A percentile compares a stretch with the other conserved stretches of the same genome.
Evolutionary conservation across 2,329 filamentous ascomycete species (phyloP).

Genomic region (Diplocarpon mali): DNA sequence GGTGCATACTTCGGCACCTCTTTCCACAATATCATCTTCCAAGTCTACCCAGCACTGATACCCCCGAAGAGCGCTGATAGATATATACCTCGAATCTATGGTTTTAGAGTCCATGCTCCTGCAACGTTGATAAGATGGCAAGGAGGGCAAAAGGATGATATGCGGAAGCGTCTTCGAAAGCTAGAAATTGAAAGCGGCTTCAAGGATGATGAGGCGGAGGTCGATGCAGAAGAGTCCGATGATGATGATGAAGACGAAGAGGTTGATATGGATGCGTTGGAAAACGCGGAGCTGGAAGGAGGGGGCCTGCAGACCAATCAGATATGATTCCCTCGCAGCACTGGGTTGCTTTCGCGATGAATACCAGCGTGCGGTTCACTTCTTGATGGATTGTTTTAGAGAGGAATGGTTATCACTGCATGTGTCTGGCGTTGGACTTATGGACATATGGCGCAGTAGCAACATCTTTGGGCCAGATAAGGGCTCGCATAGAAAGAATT

Average conservation of each 20-base stretch:
- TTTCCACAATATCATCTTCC: constrained; percentile 98
- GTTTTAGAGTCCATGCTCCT: constrained; percentile 87
- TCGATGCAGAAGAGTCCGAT: constrained; percentile 47
- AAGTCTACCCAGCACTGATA: constrained; percentile 86
- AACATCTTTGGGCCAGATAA: constrained; percentile 2
- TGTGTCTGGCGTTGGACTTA: constrained; percentile 15
- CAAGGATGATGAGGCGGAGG: constrained; percentile 52
- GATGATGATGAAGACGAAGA: constrained; percentile 36
- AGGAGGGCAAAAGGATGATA: constrained; percentile 65
- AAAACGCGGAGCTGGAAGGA: constrained; percentile 17
- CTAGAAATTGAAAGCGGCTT: constrained; percentile 72
- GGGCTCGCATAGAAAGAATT: constrained; percentile 14
- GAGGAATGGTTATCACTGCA: constrained; percentile 12
- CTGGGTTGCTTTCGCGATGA: constrained; percentile 6
- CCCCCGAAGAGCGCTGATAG: constrained; percentile 76
- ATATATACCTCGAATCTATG: constrained; percentile 85
- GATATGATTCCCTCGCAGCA: constrained; percentile 2
- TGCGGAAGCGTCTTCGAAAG: constrained; percentile 63
- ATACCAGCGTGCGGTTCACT: constrained; percentile 5
- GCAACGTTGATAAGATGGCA: constrained; percentile 90
- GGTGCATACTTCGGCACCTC: constrained; percentile 97
- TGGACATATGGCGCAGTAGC: constrained; percentile 14
- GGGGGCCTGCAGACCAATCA: constrained; percentile 11
- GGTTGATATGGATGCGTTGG: constrained; percentile 20
- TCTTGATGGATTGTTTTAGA: constrained; percentile 12